These are phyloP conservation scores for Spathaspora sp. DNA, from an alignment of 805 yeast species.

Conservation along the genomic window DNA sequence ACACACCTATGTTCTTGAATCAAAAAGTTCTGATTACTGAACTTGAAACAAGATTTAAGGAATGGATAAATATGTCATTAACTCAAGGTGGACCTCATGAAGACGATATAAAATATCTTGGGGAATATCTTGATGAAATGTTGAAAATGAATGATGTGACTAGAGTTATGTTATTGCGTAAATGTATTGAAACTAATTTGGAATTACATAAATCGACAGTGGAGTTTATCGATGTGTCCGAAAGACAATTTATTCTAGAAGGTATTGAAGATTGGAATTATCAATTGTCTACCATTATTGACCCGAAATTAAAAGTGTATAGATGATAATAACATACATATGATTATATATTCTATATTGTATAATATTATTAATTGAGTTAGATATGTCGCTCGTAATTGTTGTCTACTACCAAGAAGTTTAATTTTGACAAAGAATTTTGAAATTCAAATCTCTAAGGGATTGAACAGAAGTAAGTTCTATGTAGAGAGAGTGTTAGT, in stretches of 20 bases:
- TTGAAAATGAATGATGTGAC: slow-evolving; percentile 12
- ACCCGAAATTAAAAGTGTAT: not conserved
- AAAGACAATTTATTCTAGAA: slow-evolving; percentile 3
- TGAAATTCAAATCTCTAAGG: too few species aligned
- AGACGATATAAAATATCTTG: slow-evolving; percentile 25
- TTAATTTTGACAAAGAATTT: too few species aligned
- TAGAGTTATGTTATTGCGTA: slow-evolving; percentile 16
- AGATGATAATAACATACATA: not conserved
- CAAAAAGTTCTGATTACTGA: slow-evolving; percentile 7
- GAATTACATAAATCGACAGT: slow-evolving; percentile 1
- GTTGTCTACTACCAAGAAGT: too few species aligned
- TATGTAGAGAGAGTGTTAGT: too few species aligned
- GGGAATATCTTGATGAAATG: slow-evolving; percentile 16
- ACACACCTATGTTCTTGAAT: slow-evolving; percentile 14
- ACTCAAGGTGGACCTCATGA: slow-evolving; percentile 32
- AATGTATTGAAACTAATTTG: slow-evolving; percentile 2
- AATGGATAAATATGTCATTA: slow-evolving; percentile 26
- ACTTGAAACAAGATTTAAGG: slow-evolving; percentile 14
- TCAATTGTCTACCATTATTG: slow-evolving; percentile 2
- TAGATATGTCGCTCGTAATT: too few species aligned
- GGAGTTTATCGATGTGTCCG: not conserved
- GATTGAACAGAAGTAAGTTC: too few species aligned
- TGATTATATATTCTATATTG: not conserved
- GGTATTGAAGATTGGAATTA: slow-evolving; percentile 10
- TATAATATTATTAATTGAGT: too few species aligned